Base-by-base conservation (phyloP, 345 rosid genomes). In the Sonneratia alba region DNA sequence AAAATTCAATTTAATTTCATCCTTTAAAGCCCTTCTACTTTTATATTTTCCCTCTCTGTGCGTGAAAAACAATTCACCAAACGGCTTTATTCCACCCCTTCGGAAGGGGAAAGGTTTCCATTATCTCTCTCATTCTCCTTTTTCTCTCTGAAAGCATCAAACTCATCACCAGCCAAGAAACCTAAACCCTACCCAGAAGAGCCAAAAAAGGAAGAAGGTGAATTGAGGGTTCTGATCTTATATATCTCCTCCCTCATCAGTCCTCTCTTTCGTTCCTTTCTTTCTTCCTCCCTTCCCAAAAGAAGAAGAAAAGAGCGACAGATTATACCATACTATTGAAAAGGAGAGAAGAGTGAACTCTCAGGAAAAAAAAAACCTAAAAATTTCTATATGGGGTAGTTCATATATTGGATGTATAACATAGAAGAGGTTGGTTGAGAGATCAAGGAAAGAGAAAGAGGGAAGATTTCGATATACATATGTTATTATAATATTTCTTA, bases 121-220 rank as follows among this genome's bases (percentile, higher is more conserved):
- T 53, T 53, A 53, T 53, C 59, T 53, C 24, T 53, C 59, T 53
- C 37, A 27, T 34, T 62, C 63, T n/a, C 63, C n/a, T 22, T n/a
- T 42, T 22, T 22, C 34, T 57, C 34, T 24, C 66, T 62, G 66
- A 62, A 42, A 62, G 66, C 66, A 62, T 62, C 27, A 62, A 62
- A 62, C 66, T 62, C 66, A 62, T 37, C 38, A 62, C 66, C 66
- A 62, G 27, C 66, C 66, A 62, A 34, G 66, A 62, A 62, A 27
- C 66, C 38, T 62, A 62, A 62, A 62, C 66, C 66, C 66, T 62
- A 62, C 66, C 66, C 66, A 62, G 18, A 62, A 14, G 27, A 34
- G 4, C 14, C 7, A 3, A 0, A 32, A 12, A 32, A 14, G 6
- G 27, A 24, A 62, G 27, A 62, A 62, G 66, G 66, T 62, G 32